These are phyloP conservation scores for Phytophthora megakarya DNA, from an alignment of 352 stramenopile species.

Conservation along the genomic window DNA sequence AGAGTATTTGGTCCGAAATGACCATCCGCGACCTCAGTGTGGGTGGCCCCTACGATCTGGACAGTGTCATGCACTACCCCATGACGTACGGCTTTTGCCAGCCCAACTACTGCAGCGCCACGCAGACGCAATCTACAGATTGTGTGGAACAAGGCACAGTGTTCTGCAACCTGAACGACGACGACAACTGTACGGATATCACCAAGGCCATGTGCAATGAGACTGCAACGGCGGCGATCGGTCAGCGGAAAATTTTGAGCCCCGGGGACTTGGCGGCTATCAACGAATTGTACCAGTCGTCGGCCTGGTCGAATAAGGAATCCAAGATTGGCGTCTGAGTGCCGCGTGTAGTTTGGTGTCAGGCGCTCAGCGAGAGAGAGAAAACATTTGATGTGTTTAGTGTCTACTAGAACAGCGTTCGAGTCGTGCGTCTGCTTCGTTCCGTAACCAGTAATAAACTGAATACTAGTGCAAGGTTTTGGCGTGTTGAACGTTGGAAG, in stretches of 20 bases:
- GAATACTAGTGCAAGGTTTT: slow-evolving; percentile 25
- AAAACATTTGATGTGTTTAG: slow-evolving; percentile 32
- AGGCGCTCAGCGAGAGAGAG: slow-evolving; percentile 16
- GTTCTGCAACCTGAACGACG: slow-evolving; percentile 81
- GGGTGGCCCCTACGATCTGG: slow-evolving; percentile 67
- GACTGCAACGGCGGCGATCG: slow-evolving; percentile 56
- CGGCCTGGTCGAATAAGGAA: slow-evolving; percentile 32
- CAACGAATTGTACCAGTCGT: slow-evolving; percentile 42
- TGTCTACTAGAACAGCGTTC: slow-evolving; percentile 31
- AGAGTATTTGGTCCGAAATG: slow-evolving; percentile 79
- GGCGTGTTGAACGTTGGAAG: too few species aligned
- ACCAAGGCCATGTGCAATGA: slow-evolving; percentile 62
- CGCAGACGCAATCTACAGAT: slow-evolving; percentile 32
- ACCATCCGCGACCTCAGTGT: slow-evolving; percentile 69
- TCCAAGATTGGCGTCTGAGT: slow-evolving; percentile 38
- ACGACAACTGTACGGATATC: slow-evolving; percentile 65
- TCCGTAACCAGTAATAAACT: slow-evolving; percentile 30
- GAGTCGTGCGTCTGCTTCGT: slow-evolving; percentile 23
- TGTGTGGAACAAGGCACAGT: slow-evolving; percentile 57
- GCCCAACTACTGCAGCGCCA: slow-evolving; percentile 51
- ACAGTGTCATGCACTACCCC: slow-evolving; percentile 85
- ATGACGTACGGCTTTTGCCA: slow-evolving; percentile 80
- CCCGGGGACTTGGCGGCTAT: slow-evolving; percentile 52
- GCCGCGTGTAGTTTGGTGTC: slow-evolving; percentile 13
- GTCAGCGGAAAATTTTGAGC: slow-evolving; percentile 65